A percentile compares a stretch with the other conserved stretches of the same genome.
These are phyloP conservation scores for Diphasiastrum complanatum DNA, from an alignment of 83 land plant species.

Conservation along the genomic window DNA sequence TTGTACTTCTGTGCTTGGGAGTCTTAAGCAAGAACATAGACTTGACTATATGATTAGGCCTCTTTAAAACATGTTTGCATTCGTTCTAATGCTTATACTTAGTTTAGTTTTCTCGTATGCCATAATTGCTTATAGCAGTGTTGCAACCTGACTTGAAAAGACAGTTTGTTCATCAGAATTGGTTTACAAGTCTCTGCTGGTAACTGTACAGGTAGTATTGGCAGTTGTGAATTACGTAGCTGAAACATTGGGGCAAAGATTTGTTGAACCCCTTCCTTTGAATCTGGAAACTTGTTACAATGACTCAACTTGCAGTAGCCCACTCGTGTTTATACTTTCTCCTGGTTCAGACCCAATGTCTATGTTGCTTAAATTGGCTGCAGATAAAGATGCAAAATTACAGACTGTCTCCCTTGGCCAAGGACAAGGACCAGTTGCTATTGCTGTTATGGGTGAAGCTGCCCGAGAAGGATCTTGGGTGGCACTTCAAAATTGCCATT, in stretches of 20 bases:
- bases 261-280: conserved; percentile 20
- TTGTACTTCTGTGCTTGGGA: too few species aligned
- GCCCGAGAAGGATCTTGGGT: conserved; percentile 29
- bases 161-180: too few species aligned
- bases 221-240: conserved; percentile 20
- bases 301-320: conserved; percentile 21
- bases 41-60: too few species aligned
- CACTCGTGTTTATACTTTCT: conserved; percentile 26
- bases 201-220: conserved; percentile 18
- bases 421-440: conserved; percentile 32
- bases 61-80: too few species aligned
- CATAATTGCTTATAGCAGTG: too few species aligned
- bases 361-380: conserved; percentile 15
- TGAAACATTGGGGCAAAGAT: conserved; percentile 19
- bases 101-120: too few species aligned
- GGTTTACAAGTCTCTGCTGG: too few species aligned
- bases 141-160: too few species aligned
- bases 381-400: conserved; percentile 17
- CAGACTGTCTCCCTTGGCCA: conserved; percentile 31
- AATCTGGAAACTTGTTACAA: conserved; percentile 22
- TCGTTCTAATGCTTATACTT: too few species aligned
- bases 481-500: conserved; percentile 27
- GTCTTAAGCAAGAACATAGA: too few species aligned
- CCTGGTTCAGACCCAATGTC: conserved; percentile 36
- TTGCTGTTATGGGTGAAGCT: conserved; percentile 18